Conservation (phyloP, 139 green algal species). For the Micractinium conductrix region DNA sequence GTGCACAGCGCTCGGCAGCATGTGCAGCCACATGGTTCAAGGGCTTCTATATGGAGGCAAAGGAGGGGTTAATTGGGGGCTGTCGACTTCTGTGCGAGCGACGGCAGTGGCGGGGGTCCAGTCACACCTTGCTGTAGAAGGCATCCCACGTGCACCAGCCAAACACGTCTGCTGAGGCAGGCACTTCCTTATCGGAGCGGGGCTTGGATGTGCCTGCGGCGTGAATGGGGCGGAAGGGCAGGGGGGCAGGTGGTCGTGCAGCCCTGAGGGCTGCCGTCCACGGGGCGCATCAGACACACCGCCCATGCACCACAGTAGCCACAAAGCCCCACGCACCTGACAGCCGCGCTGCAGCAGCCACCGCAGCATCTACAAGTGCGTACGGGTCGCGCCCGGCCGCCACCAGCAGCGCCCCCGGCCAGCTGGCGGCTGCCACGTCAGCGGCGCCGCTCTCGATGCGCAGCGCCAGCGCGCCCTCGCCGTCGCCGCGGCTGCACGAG, state of each 20-base stretch:
- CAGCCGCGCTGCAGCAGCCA: conserved; percentile 71
- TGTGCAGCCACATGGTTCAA: no score
- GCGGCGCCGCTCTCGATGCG: conserved; percentile 77
- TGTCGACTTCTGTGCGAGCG: no score
- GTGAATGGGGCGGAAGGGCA: no score
- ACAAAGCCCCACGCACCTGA: conserved; percentile 44
- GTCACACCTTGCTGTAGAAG: conserved; percentile 92
- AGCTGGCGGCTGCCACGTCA: conserved; percentile 36
- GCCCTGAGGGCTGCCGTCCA: background rate
- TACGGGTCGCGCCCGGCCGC: conserved; percentile 61
- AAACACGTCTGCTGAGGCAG: conserved; percentile 86
- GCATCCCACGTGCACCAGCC: conserved; percentile 95
- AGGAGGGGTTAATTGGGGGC: no score
- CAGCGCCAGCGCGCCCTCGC: conserved; percentile 56
- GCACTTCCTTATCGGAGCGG: conserved; percentile 72
- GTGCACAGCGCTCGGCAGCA: no score
- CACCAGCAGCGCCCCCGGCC: conserved; percentile 34
- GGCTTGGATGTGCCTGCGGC: conserved; percentile 57
- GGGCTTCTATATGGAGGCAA: no score
- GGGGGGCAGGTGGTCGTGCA: no score
- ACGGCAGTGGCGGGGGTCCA: no score
- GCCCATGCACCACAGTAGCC: background rate
- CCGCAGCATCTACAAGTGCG: conserved; percentile 62
- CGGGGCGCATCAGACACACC: background rate
- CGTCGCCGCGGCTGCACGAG: conserved; percentile 17